Percentiles rank a stretch among this genome's conserved stretches.
phyloP scores from a whole-genome alignment of 2,329 filamentous ascomycete genomes.

The Paracamarosporium sp. region DNA sequence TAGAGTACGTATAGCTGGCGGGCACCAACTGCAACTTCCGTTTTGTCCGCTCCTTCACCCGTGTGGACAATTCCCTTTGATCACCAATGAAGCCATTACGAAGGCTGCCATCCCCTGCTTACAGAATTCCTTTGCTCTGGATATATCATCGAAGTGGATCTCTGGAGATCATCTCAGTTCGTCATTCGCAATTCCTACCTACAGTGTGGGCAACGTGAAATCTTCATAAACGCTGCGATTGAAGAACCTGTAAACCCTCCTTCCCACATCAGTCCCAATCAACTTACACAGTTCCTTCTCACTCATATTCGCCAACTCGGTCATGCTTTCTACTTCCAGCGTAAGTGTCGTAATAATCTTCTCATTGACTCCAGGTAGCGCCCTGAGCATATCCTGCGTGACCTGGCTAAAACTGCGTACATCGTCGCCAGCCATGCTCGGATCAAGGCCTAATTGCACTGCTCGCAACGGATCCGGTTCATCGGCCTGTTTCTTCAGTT shows the following conservation, averaged over 20 bases:
- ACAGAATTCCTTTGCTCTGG: no score
- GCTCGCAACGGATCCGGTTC: slow-evolving; percentile 92
- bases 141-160: no score
- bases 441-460: slow-evolving; percentile 79
- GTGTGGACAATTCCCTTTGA: no score
- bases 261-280: slow-evolving; percentile 78
- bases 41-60: no score
- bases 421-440: slow-evolving; percentile 60
- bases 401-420: slow-evolving; percentile 79
- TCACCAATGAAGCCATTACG: no score
- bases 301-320: slow-evolving; percentile 86
- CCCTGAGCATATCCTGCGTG: slow-evolving; percentile 87
- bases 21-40: background rate
- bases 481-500: slow-evolving; percentile 85
- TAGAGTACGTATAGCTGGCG: no score
- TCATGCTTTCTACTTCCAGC: slow-evolving; percentile 75
- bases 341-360: slow-evolving; percentile 78
- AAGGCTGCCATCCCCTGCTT: no score
- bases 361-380: slow-evolving; percentile 78
- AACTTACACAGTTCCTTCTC: slow-evolving; percentile 73
- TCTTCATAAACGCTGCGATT: slow-evolving; percentile 62
- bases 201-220: slow-evolving; percentile 25
- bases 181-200: no score
- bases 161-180: no score
- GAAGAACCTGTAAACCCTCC: slow-evolving; percentile 83